Evolutionary conservation across 2,329 filamentous ascomycete genomes (phyloP), one percentile per base, ranked within the genome.

Genomic region (Exophiala aquamarina): DNA sequence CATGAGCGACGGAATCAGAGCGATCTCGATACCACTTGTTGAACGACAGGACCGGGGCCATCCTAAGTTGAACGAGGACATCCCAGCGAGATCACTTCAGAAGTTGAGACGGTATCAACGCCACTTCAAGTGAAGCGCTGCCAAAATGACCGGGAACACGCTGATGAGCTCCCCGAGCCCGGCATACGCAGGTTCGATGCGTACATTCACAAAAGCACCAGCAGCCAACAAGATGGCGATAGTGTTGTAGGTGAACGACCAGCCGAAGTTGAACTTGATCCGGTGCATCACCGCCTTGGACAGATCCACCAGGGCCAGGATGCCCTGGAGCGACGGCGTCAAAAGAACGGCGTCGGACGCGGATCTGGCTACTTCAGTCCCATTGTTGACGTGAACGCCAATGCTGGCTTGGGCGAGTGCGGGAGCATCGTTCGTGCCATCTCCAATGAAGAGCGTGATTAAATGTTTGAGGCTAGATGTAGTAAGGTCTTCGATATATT

Each of bases 341-440:
- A 88, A 72, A 13, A 92, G 74, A 0, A 89, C 79, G 0, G 86
- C 80, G 56, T 90, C 85, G 0, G 87, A 83, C 0, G 84, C 83
- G 2, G 73, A 75, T 44, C 78, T 71, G 0, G 87, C 83, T 1
- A 90, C 73, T 47, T 89, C 86, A 7, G 28, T 45, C 1, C 76
- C 81, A 46, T 71, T 74, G 49, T 77, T 78, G 62, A 92, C 79
- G 55, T 88, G 84, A 0, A 90, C 72, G 21, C 88, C 88, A 20
- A 92, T 76, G 4, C 77, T 78, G 1, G 88, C 85, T 60, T 83
- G 79, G 0, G 85, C 81, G 2, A 92, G 73, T 0, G 87, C 87
- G 2, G 81, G 74, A 0, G 87, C 84, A 59, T 92, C 87, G 63
- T 92, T 92, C 11, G 85, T 89, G 2, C 88, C 88, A 57, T 92